A percentile compares a stretch with the other conserved stretches of the same genome.
phyloP scores from a whole-genome alignment of 2,329 filamentous ascomycete species.

The Aureobasidium melanogenum region DNA sequence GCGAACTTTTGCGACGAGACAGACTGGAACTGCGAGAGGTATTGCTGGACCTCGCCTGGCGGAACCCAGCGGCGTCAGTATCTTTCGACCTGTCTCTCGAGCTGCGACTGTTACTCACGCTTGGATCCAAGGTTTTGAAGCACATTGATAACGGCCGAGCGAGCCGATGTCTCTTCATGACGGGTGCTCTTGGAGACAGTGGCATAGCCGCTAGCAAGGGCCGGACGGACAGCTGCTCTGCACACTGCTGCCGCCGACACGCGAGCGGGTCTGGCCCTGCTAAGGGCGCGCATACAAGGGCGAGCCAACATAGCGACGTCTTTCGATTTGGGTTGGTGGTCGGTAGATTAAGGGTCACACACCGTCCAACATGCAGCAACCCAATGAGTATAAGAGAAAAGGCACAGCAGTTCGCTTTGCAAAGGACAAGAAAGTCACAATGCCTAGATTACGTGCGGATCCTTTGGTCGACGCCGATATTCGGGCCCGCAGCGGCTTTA shows the following conservation, averaged over 20 bases:
- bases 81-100: not conserved
- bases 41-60: constrained; percentile 69
- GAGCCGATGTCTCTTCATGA: constrained; percentile 50
- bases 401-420: not conserved
- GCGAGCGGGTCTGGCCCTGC: not conserved
- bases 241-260: constrained; percentile 1
- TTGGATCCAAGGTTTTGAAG: constrained; percentile 94
- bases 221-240: constrained; percentile 8
- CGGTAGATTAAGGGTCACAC: not conserved
- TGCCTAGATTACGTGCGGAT: not conserved
- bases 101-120: constrained; percentile 40
- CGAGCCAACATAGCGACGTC: constrained; percentile 9
- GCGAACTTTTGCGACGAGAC: constrained; percentile 96
- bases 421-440: not conserved
- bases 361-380: constrained; percentile 10
- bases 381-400: not conserved
- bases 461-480: not conserved
- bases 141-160: constrained; percentile 77
- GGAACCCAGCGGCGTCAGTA: not conserved
- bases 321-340: not conserved
- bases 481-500: not conserved
- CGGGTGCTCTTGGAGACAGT: constrained; percentile 25
- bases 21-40: constrained; percentile 93
- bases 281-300: constrained; percentile 8
- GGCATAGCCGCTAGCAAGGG: constrained; percentile 16